These are phyloP conservation scores for Cylindricascospora bacillispora DNA, from an alignment of 1,139 yeast genomes.

Conservation along the genomic window DNA sequence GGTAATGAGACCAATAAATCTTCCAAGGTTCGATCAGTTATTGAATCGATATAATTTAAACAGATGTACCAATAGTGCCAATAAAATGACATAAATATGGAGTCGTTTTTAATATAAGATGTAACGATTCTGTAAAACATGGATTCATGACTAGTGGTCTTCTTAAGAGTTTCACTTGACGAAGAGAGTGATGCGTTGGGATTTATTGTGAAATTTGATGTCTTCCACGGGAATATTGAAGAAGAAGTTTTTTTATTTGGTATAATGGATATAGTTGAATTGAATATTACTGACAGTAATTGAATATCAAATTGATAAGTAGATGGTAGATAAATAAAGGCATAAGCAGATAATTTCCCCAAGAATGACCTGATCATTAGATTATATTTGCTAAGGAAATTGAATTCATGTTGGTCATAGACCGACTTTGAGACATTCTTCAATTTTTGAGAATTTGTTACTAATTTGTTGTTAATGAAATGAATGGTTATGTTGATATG, in stretches of 20 bases:
- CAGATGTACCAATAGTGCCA: constrained; percentile 25
- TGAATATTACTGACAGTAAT: too few species aligned
- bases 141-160: too few species aligned
- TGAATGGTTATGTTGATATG: constrained; percentile 19
- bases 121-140: constrained; percentile 13
- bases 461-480: constrained; percentile 19
- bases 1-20: constrained; percentile 7
- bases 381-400: constrained; percentile 13
- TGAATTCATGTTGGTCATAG: constrained; percentile 2
- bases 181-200: too few species aligned
- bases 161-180: too few species aligned
- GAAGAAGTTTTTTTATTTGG: too few species aligned
- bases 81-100: constrained; percentile 19
- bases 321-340: constrained; percentile 21
- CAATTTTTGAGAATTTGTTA: constrained; percentile 13
- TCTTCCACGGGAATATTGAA: constrained; percentile 19
- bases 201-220: too few species aligned
- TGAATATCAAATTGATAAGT: constrained; percentile 17
- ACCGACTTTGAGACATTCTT: constrained; percentile 2
- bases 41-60: constrained; percentile 5
- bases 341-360: constrained; percentile 23
- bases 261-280: too few species aligned
- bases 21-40: constrained; percentile 1
- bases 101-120: constrained; percentile 22
- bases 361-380: constrained; percentile 17